These are phyloP conservation scores for Podospora sp. DNA, from an alignment of 495 filamentous ascomycete species.

Conservation along the genomic window DNA sequence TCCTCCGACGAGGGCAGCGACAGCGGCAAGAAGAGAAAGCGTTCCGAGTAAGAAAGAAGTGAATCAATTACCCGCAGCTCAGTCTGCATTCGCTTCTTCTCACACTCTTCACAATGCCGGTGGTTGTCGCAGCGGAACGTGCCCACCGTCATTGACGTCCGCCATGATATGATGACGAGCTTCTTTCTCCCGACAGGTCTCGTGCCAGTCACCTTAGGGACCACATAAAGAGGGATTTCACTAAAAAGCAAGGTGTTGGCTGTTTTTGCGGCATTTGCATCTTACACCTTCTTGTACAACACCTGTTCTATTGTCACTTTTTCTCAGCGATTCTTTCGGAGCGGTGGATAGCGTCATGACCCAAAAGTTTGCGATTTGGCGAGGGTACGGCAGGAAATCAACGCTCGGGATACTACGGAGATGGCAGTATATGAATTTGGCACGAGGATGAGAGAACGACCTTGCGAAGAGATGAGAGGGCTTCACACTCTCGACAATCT, in stretches of 20 bases:
- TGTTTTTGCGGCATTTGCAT: slow-evolving; percentile 40
- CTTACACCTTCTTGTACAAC: slow-evolving; percentile 40
- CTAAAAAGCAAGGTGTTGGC: slow-evolving; percentile 26
- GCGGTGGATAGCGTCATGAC: slow-evolving; percentile 25
- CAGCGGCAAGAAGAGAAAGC: slow-evolving; percentile 74
- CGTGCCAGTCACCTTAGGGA: slow-evolving; percentile 28
- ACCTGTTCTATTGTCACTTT: slow-evolving; percentile 19
- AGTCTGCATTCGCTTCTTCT: slow-evolving; percentile 36
- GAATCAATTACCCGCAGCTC: slow-evolving; percentile 1
- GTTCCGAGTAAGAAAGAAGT: slow-evolving; percentile 49
- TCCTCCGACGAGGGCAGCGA: slow-evolving; percentile 58
- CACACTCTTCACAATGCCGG: slow-evolving; percentile 43
- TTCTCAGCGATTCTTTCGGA: slow-evolving; percentile 23
- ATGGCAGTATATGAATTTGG: neutral
- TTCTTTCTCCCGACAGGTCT: slow-evolving; percentile 26
- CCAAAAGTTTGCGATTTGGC: slow-evolving; percentile 25
- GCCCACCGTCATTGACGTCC: slow-evolving; percentile 42
- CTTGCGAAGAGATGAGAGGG: neutral
- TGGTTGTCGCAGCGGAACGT: slow-evolving; percentile 40
- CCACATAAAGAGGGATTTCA: slow-evolving; percentile 24
- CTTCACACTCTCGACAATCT: neutral
- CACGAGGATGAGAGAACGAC: neutral
- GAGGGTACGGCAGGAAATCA: neutral
- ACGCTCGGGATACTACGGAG: neutral
- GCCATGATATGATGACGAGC: slow-evolving; percentile 42